Evolutionary conservation across 345 rosid genomes (phyloP).

Genomic region (Capsella bursapastoris): DNA sequence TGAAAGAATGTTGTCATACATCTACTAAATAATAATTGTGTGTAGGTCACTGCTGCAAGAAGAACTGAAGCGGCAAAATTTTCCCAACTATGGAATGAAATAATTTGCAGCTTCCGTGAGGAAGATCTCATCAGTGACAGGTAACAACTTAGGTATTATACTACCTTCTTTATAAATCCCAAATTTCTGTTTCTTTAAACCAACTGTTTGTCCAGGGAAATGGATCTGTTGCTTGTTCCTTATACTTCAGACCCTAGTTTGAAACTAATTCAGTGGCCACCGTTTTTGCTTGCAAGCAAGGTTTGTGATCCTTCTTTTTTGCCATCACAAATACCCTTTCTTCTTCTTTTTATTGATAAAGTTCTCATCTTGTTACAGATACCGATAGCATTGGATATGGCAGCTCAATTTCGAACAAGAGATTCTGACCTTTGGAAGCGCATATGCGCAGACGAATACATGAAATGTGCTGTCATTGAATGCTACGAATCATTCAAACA

Average conservation of each 20-base stretch:
- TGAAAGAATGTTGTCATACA: conserved; percentile 20
- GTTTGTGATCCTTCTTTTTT: conserved; percentile 50
- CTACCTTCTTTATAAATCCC: conserved; percentile 17
- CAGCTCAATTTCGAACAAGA: conserved; percentile 75
- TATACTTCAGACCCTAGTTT: conserved; percentile 92
- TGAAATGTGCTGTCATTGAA: conserved; percentile 98
- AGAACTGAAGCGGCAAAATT: conserved; percentile 99
- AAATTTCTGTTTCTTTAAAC: conserved; percentile 37
- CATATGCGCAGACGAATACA: conserved; percentile 90
- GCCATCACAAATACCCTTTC: conserved; percentile 13
- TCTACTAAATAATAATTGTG: conserved; percentile 34
- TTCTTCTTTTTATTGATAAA: conserved; percentile 21
- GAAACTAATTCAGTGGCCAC: conserved; percentile 97
- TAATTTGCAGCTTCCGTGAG: conserved; percentile 93
- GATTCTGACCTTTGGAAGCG: conserved; percentile 97
- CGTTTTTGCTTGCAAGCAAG: conserved; percentile 98
- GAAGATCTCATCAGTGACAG: conserved; percentile 98
- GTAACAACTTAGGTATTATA: conserved; percentile 51
- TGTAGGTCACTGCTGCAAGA: conserved; percentile 79
- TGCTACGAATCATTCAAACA: conserved; percentile 93
- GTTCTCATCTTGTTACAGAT: conserved; percentile 57
- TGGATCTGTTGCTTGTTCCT: conserved; percentile 95
- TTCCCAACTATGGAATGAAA: conserved; percentile 98
- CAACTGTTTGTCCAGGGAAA: conserved; percentile 67
- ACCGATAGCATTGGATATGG: conserved; percentile 95